phyloP scores from a whole-genome alignment of 1,139 yeast genomes.

The Debaryomycetaceae sp. region DNA sequence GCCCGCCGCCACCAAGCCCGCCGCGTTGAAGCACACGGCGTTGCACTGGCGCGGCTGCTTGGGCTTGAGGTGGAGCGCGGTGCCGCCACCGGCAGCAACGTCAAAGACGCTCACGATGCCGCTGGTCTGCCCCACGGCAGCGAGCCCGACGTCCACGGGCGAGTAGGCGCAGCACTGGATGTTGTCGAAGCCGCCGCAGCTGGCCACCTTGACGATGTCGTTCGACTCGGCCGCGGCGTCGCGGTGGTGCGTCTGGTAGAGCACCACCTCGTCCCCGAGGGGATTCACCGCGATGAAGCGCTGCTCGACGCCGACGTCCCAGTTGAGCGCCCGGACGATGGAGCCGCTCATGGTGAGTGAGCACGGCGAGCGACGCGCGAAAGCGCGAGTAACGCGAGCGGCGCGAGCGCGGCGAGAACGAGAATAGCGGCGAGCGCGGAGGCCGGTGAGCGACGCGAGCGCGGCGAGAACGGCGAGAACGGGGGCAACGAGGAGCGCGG shows the following conservation, averaged over 20 bases:
- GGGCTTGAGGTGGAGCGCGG: conserved; percentile 50
- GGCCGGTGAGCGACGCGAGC: no score
- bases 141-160: conserved; percentile 49
- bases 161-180: conserved; percentile 73
- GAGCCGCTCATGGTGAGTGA: conserved; percentile 52
- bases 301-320: conserved; percentile 56
- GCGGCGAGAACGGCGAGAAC: no score
- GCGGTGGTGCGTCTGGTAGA: conserved; percentile 52
- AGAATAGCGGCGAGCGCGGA: no score
- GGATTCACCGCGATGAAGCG: conserved; percentile 63
- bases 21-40: conserved; percentile 62
- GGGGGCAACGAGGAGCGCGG: no score
- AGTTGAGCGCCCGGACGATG: conserved; percentile 52
- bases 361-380: no score
- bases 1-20: conserved; percentile 71
- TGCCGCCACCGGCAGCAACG: conserved; percentile 35
- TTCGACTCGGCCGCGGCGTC: conserved; percentile 31
- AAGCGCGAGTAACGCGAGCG: no score
- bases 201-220: conserved; percentile 43
- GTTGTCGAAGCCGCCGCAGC: conserved; percentile 63
- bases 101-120: conserved; percentile 68
- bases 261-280: conserved; percentile 60
- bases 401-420: no score
- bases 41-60: conserved; percentile 75
- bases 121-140: conserved; percentile 70